A percentile compares a stretch with the other conserved stretches of the same genome.
phyloP scores from a whole-genome alignment of 2,329 filamentous ascomycete genomes.

The Westerdykella sp. region DNA sequence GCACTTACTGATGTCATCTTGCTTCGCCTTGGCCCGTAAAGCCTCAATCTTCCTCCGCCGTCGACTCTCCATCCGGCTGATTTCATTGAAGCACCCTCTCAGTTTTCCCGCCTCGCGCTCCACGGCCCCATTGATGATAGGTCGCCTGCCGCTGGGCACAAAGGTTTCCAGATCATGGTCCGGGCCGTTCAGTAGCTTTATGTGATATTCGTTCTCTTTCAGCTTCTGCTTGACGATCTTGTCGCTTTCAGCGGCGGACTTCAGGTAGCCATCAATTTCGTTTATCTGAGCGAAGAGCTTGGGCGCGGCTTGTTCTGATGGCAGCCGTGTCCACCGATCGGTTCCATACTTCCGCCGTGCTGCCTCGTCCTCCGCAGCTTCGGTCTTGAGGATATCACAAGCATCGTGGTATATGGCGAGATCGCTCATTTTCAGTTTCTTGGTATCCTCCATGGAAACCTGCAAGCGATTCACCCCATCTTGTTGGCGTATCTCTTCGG shows the following conservation, averaged over 20 bases:
- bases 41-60: slow-evolving; percentile 73
- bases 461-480: slow-evolving; percentile 74
- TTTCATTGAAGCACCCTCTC: slow-evolving; percentile 75
- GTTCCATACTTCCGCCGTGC: slow-evolving; percentile 76
- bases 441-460: slow-evolving; percentile 77
- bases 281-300: slow-evolving; percentile 69
- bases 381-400: slow-evolving; percentile 66
- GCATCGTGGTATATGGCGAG: slow-evolving; percentile 76
- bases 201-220: slow-evolving; percentile 64
- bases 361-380: slow-evolving; percentile 76
- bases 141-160: slow-evolving; percentile 76
- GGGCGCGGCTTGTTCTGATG: slow-evolving; percentile 61
- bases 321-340: slow-evolving; percentile 69
- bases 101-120: slow-evolving; percentile 73
- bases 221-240: slow-evolving; percentile 72
- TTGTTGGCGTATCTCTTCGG: slow-evolving; percentile 87
- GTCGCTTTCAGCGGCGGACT: slow-evolving; percentile 61
- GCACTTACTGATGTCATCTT: slow-evolving; percentile 72
- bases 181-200: slow-evolving; percentile 70
- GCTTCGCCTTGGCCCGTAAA: slow-evolving; percentile 69
- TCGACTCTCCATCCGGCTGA: slow-evolving; percentile 73
- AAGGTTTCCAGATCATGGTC: slow-evolving; percentile 79
- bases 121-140: slow-evolving; percentile 71
- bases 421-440: slow-evolving; percentile 80
- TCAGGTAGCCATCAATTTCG: slow-evolving; percentile 84